phyloP scores from a whole-genome alignment of 306 rosid species.

The Prunus mira region DNA sequence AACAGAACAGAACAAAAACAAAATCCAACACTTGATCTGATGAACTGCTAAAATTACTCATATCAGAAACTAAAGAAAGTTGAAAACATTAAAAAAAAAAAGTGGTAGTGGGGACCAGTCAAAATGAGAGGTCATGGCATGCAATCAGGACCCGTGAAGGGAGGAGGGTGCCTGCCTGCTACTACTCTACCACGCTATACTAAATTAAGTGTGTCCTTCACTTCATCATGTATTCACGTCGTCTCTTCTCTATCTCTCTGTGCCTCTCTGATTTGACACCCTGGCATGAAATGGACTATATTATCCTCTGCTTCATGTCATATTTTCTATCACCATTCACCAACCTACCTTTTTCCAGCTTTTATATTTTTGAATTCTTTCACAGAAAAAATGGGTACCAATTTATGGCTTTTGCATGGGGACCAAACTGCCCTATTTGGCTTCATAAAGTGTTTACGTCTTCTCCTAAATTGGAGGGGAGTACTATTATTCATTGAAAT shows the following conservation, averaged over 20 bases:
- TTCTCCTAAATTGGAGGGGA: background rate
- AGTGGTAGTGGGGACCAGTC: background rate
- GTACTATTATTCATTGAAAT: background rate
- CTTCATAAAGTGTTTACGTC: background rate
- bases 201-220: too few species aligned
- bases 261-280: background rate
- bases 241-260: background rate
- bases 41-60: background rate
- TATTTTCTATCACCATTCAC: background rate
- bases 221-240: conserved; percentile 8
- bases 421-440: background rate
- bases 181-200: background rate
- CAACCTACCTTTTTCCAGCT: background rate
- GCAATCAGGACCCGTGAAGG: background rate
- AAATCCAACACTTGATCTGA: background rate
- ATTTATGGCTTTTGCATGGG: background rate
- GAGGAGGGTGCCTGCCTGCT: background rate
- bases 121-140: background rate
- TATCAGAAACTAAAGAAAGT: background rate
- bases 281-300: background rate
- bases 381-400: background rate
- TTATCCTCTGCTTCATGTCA: background rate
- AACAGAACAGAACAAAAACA: background rate
- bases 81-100: background rate
- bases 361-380: conserved; percentile 7